Base-by-base conservation (phyloP, 2,329 filamentous ascomycete species). In the Coniochaeta sp. region DNA sequence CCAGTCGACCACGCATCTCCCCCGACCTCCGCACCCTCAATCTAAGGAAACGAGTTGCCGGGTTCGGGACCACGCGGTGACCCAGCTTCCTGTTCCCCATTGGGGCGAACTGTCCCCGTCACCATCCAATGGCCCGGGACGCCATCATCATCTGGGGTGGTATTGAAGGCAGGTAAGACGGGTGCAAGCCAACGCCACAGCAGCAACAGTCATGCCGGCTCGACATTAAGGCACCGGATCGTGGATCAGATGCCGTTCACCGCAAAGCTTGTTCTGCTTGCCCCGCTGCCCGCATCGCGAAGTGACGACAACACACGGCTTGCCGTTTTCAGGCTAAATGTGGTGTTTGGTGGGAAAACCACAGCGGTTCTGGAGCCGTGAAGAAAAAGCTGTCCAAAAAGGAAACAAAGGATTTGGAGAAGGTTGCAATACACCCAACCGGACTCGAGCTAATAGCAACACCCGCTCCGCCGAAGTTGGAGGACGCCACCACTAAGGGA, bases 321-420 rank as follows among this genome's bases (percentile, higher is more conserved):
- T 31, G 45, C 26, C 18, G 9, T 8, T 48, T 48, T 48, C n/a
- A 48, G 45, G 45, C 45, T 48, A 48, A 48, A 48, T 48, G 22
- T 18, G 45, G 9, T 12, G 28, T 18, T 48, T 16, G 45, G 42
- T 47, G 13, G 38, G 22, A 26, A 42, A 24, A n/a, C n/a, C n/a
- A n/a, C n/a, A n/a, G n/a, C n/a, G n/a, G n/a, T n/a, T n/a, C n/a
- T n/a, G 9, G 13, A 13, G 14, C 13, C 14, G 20, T 1, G 4
- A 13, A 22, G 6, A 12, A 26, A 26, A 42, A 42, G 10, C 4
- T 24, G 38, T 18, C 27, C 26, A 9, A 26, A n/a, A 42, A 14
- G 3, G 26, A 24, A 16, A 14, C 14, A 22, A 18, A 22, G 26
- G 45, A 48, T 48, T 48, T 48, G 45, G 45, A 48, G 45, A 48